These are phyloP conservation scores for Narthecium ossifragum DNA, from an alignment of 106 monocot genomes.

Conservation along the genomic window DNA sequence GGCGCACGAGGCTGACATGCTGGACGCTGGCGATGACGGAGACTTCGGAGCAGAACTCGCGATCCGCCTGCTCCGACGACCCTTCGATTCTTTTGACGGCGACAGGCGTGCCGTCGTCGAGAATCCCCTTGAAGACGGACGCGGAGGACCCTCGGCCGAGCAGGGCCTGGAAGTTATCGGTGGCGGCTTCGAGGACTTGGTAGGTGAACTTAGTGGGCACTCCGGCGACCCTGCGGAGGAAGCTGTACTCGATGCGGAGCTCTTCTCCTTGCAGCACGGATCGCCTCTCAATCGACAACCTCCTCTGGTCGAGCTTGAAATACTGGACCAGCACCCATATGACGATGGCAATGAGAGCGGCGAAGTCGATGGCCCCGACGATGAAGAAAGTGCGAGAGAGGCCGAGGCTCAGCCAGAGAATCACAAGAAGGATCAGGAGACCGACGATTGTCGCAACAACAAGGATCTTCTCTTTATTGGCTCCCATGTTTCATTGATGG, in stretches of 20 bases:
- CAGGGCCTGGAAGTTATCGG: conserved; percentile 27
- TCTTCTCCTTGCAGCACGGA: background rate
- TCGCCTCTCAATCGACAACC: background rate
- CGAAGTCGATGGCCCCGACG: conserved; percentile 15
- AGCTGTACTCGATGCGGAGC: conserved; percentile 15
- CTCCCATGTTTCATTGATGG: too few species aligned
- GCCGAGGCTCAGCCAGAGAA: conserved; percentile 1
- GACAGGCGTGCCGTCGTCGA: conserved; percentile 34
- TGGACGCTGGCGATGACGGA: conserved; percentile 32
- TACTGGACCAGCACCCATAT: conserved; percentile 13
- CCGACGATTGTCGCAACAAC: background rate
- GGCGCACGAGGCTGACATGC: conserved; percentile 40
- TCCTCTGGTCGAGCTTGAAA: conserved; percentile 8
- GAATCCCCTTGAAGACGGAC: conserved; percentile 45
- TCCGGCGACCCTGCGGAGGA: conserved; percentile 23
- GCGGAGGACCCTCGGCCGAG: conserved; percentile 42
- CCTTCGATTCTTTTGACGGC: conserved; percentile 51
- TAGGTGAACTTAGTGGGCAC: conserved; percentile 31
- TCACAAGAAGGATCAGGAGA: background rate
- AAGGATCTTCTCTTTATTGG: too few species aligned
- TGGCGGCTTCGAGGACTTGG: conserved; percentile 35
- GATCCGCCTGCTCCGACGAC: conserved; percentile 16
- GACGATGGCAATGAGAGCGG: conserved; percentile 9
- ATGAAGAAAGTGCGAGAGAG: conserved; percentile 9
- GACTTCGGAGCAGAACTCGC: conserved; percentile 52